Base-by-base conservation (phyloP, 345 rosid species). In the Brassica juncea region DNA sequence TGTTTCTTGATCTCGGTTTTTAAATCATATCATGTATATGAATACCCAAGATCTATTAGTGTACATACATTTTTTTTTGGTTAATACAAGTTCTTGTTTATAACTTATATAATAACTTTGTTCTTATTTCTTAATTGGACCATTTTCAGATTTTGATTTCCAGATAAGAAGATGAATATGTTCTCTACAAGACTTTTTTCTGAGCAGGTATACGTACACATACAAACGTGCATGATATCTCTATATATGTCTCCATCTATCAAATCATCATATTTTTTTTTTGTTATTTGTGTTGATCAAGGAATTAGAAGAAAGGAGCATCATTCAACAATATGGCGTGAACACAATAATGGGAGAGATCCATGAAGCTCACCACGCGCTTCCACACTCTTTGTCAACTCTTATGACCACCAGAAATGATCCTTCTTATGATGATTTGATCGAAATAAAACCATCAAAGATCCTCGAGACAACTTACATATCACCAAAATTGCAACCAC, bases 101-200 rank as follows among this genome's bases (percentile, higher is more conserved):
- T 31, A 37, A 37, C 44, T 37, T 37, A 37, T 37, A 8, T 8
- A 37, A 8, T 37, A 35, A 35, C 2, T 35, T 1, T 37, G 42
- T 7, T 8, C 44, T 0, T 34, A 34, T 37, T 37, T 37, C 44
- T 37, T 37, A 8, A 8, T 37, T 37, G 44, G 44, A 37, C 0
- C 44, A 37, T 8, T 37, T 66, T 58, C 77, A 79, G 69, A 66
- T 52, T 61, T 74, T 73, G 54, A 74, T 54, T 52, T 5, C 52
- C 23, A 16, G 25, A 39, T 54, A 25, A 69, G 63, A 69, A 69
- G 67, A 68, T 52, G 92, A 83, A 84, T 57, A 19, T 62, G 32
- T 75, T 80, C 67, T 65, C 87, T 5, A 47, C 85, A 21, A 86
- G 81, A 77, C 86, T 89, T 89, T 81, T 86, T 47, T 10, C 83